Evolutionary conservation across 176 grass and related monocot species (phyloP).

Genomic region (Elaeis guineensis): DNA sequence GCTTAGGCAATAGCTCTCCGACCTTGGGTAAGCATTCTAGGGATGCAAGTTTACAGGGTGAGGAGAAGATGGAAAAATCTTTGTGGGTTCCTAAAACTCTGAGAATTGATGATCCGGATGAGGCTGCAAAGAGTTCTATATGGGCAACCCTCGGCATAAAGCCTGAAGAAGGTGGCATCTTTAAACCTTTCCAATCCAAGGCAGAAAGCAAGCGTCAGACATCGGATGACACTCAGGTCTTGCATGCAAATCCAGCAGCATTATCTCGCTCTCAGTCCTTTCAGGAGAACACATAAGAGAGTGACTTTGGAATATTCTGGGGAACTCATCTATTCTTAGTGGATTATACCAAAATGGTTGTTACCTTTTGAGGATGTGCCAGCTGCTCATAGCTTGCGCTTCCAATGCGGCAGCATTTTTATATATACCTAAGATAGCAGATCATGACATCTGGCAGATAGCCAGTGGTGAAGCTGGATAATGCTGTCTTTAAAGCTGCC

Average conservation of each 20-base stretch:
- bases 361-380: not conserved
- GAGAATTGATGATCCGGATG: conserved; percentile 79
- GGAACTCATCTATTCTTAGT: too few relatives aligned
- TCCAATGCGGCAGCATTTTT: not conserved
- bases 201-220: conserved; percentile 32
- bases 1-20: conserved; percentile 59
- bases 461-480: not conserved
- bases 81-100: conserved; percentile 89
- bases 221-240: conserved; percentile 34
- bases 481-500: not conserved
- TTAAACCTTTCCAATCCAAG: conserved; percentile 66
- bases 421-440: not conserved
- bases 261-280: conserved; percentile 70
- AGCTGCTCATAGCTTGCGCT: not conserved
- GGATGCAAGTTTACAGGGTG: conserved; percentile 40
- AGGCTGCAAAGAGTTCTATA: conserved; percentile 92
- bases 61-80: conserved; percentile 54
- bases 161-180: conserved; percentile 48
- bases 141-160: conserved; percentile 93
- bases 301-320: not conserved
- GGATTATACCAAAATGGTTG: too few relatives aligned
- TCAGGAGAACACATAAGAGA: conserved; percentile 57
- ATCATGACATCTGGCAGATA: not conserved
- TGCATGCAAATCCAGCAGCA: conserved; percentile 79
- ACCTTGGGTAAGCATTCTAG: conserved; percentile 80